Base-by-base conservation (phyloP, 75 land plant species). In the Ceratopteris richardii region DNA sequence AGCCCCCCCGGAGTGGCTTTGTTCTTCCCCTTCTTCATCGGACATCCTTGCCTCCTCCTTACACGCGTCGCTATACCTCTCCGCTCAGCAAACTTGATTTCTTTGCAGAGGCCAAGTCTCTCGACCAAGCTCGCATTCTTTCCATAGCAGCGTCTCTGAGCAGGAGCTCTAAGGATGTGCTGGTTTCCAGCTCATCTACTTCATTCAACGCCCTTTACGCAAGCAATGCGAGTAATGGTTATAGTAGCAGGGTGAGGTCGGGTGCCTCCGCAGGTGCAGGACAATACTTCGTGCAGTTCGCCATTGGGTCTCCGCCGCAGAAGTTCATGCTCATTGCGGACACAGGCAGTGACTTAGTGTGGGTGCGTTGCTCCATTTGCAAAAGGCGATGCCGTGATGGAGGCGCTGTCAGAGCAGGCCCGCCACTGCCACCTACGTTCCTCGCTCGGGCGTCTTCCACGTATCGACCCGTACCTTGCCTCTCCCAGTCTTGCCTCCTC, bases 301-400 rank as follows among this genome's bases (percentile, higher is more conserved):
- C 56, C 28, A 44, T 83, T 16, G 91, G 91, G 18, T 72, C 79
- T 2, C 87, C 87, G 2, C 68, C 81, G 13, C 78, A 80, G 55
- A 23, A 20, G 0, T 68, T 80, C 46, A 66, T 64, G 44, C 77
- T 75, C 27, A 77, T 83, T 28, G 84, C 80, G 23, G 87, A 83
- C 56, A 80, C 87, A 28, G 84, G 81, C 46, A 75, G 77, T 61
- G 87, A 83, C 42, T 56, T 83, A 12, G 57, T 77, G 41, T 83
- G 87, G 87, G 54, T 72, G 42, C 58, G 36, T 0, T 81, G 87
- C 76, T 69, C 76, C 44, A 72, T 66, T 21, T 66, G 67, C 26
- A 48, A 57, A 27, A 17, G 23, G 23, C 2, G 44, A 61, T 22
- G 60, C n/a, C 2, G 48, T 5, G 48, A 5, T 20, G 48, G 48